Percentiles rank a stretch among this genome's conserved stretches.
These are phyloP conservation scores for Leptographium radiaticola DNA, from an alignment of 2,329 filamentous ascomycete species.

Conservation along the genomic window DNA sequence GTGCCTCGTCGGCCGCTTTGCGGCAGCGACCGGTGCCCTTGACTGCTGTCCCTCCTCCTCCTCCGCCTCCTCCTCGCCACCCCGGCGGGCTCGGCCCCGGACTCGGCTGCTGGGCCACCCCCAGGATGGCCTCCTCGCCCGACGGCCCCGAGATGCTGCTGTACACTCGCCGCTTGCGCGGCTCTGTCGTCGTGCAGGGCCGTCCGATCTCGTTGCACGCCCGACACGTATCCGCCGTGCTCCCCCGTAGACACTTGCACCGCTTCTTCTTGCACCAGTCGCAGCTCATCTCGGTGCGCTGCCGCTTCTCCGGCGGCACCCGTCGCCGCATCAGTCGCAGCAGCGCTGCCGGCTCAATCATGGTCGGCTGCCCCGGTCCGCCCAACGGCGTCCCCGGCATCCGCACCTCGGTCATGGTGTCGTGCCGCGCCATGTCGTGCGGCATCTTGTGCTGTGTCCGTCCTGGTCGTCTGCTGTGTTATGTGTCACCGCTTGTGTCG, in stretches of 20 bases:
- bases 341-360: slow-evolving; percentile 7
- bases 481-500: too few species aligned
- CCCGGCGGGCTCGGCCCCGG: neutral
- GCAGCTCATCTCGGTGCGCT: slow-evolving; percentile 13
- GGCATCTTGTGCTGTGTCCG: too few species aligned
- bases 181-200: slow-evolving; percentile 11
- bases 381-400: neutral
- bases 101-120: neutral
- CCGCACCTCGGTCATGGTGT: neutral
- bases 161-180: slow-evolving; percentile 10
- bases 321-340: slow-evolving; percentile 12
- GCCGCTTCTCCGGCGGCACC: slow-evolving; percentile 12
- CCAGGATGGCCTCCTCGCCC: too few species aligned
- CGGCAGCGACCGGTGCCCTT: neutral
- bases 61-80: neutral
- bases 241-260: slow-evolving; percentile 12
- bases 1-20: neutral
- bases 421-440: neutral
- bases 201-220: slow-evolving; percentile 11
- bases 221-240: slow-evolving; percentile 9
- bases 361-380: neutral
- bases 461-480: too few species aligned
- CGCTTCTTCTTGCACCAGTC: slow-evolving; percentile 14
- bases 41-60: neutral
- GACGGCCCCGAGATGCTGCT: slow-evolving; percentile 3